A percentile compares a stretch with the other conserved stretches of the same genome.
Conservation (phyloP, 108 stramenopile genomes). For the Cyclotella kingstonii region DNA sequence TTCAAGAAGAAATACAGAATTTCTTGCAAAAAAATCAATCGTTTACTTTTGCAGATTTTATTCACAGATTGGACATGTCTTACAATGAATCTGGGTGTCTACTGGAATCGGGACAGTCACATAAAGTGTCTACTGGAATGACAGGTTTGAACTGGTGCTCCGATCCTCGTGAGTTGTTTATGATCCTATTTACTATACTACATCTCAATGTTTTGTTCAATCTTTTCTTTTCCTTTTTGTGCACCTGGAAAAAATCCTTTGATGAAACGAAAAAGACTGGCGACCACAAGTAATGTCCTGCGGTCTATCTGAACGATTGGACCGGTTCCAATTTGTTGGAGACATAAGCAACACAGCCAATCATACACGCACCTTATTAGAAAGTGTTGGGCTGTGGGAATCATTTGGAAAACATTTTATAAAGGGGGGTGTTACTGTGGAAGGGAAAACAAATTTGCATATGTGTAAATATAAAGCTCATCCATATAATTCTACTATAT, state of each 20-base stretch:
- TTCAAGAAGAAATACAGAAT: conserved; percentile 1
- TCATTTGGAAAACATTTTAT: conserved; percentile 41
- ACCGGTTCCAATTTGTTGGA: conserved; percentile 51
- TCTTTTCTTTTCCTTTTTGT: not conserved
- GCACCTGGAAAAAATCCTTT: not conserved
- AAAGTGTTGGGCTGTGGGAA: conserved; percentile 54
- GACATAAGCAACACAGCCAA: conserved; percentile 37
- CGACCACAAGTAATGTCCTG: conserved; percentile 47
- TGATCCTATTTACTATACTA: no score
- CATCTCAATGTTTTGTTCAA: not conserved
- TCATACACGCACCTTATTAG: conserved; percentile 45
- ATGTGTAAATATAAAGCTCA: conserved; percentile 2
- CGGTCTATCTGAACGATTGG: conserved; percentile 41
- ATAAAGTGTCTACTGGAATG: conserved; percentile 3
- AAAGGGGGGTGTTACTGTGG: conserved; percentile 9
- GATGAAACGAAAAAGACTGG: conserved; percentile 28
- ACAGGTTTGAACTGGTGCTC: conserved; percentile 35
- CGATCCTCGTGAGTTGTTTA: conserved; percentile 51
- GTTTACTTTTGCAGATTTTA: conserved; percentile 46
- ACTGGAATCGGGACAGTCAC: not conserved
- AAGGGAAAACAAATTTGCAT: not conserved
- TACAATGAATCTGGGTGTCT: conserved; percentile 14
- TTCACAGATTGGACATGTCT: conserved; percentile 16
- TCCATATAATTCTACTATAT: conserved; percentile 1
- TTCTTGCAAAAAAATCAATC: conserved; percentile 1